Evolutionary conservation across 352 stramenopile genomes (phyloP).

Genomic region (Globisporangium nunn): DNA sequence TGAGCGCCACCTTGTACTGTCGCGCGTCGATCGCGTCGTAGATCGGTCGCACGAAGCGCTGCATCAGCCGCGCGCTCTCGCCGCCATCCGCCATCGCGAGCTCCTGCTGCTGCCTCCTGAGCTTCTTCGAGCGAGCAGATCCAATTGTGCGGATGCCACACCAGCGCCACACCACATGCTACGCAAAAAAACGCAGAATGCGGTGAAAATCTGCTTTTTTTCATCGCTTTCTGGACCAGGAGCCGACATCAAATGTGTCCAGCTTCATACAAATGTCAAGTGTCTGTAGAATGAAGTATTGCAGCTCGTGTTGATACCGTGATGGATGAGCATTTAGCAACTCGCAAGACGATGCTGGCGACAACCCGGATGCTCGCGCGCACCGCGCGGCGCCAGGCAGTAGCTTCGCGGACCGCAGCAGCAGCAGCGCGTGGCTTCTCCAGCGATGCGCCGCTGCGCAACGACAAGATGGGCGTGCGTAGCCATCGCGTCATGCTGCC

Average conservation of each 20-base stretch:
- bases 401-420: background rate
- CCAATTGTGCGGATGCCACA: background rate
- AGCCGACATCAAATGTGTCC: background rate
- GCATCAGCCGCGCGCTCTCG: conserved; percentile 45
- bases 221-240: background rate
- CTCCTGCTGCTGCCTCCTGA: background rate
- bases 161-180: background rate
- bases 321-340: background rate
- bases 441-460: conserved; percentile 17
- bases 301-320: background rate
- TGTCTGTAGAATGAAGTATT: background rate
- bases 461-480: conserved; percentile 67
- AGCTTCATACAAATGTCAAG: background rate
- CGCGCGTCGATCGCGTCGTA: conserved; percentile 80
- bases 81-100: conserved; percentile 42
- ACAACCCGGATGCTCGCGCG: conserved; percentile 15
- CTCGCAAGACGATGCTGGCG: conserved; percentile 20
- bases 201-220: background rate
- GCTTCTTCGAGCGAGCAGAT: background rate
- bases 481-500: background rate
- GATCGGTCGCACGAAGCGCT: conserved; percentile 74
- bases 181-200: background rate
- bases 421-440: conserved; percentile 29
- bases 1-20: conserved; percentile 80
- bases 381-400: conserved; percentile 12